Conservation (phyloP, 2,329 filamentous ascomycete genomes). For the Salinomyces thailandicus region DNA sequence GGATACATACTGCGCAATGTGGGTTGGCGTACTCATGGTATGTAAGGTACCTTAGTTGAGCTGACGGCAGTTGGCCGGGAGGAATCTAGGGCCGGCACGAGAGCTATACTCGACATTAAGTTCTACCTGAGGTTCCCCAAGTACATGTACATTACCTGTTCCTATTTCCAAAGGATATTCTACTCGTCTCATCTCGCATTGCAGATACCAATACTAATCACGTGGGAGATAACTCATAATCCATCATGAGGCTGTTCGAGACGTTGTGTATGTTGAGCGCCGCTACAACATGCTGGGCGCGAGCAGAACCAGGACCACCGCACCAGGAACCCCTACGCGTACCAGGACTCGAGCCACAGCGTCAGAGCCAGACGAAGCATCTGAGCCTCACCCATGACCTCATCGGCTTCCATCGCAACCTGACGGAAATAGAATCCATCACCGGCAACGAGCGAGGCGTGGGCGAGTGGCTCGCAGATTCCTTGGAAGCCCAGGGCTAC, state of each 20-base stretch:
- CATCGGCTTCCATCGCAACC: constrained; percentile 60
- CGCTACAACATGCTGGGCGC: neutral
- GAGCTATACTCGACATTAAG: no score
- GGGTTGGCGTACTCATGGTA: no score
- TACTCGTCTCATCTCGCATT: no score
- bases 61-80: neutral
- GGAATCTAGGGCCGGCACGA: neutral
- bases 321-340: constrained; percentile 1
- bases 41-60: no score
- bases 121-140: no score
- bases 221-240: no score
- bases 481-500: constrained; percentile 52
- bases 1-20: no score
- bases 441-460: constrained; percentile 58
- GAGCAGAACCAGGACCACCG: neutral
- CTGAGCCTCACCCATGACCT: constrained; percentile 37
- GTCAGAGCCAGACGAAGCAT: constrained; percentile 9
- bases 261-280: neutral
- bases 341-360: no score
- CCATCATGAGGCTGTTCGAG: neutral
- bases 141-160: no score
- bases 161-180: no score
- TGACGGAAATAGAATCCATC: constrained; percentile 66
- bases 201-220: no score
- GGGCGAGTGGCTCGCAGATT: constrained; percentile 56